Percentiles rank a stretch among this genome's conserved stretches.
Conservation (phyloP, 495 filamentous ascomycete species). For the Gamarada debralockiae region DNA sequence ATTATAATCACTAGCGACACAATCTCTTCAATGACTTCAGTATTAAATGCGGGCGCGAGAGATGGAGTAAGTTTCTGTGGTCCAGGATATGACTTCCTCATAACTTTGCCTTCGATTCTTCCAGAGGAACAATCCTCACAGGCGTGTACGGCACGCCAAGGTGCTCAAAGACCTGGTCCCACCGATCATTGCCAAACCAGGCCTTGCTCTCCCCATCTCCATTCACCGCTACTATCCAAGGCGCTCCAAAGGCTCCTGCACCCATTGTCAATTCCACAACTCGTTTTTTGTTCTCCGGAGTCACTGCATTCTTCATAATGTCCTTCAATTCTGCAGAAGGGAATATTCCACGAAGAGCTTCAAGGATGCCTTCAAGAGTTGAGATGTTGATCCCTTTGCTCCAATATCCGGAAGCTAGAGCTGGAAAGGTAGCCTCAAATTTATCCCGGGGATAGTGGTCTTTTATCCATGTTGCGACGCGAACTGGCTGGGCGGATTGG, state of each 20-base stretch:
- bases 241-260: slow-evolving; percentile 15
- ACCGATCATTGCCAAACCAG: slow-evolving; percentile 19
- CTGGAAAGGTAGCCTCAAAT: slow-evolving; percentile 13
- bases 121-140: background rate
- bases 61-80: too few relatives aligned
- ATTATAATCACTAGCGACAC: too few relatives aligned
- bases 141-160: slow-evolving; percentile 12
- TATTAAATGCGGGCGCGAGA: too few relatives aligned
- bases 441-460: background rate
- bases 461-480: slow-evolving; percentile 13
- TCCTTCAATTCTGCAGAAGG: background rate
- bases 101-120: background rate
- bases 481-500: slow-evolving; percentile 2
- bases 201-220: slow-evolving; percentile 5
- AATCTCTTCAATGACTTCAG: too few relatives aligned
- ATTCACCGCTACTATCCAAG: slow-evolving; percentile 15
- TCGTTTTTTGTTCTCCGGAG: slow-evolving; percentile 16
- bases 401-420: slow-evolving; percentile 16
- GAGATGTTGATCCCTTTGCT: slow-evolving; percentile 13
- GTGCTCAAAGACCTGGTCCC: slow-evolving; percentile 18
- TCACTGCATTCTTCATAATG: slow-evolving; percentile 11
- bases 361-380: slow-evolving; percentile 7
- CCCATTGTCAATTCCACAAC: slow-evolving; percentile 13
- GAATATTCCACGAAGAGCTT: slow-evolving; percentile 11
- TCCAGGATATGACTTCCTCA: too few relatives aligned